phyloP scores from a whole-genome alignment of 177 flowering plant species.

The Telopea speciosissima region DNA sequence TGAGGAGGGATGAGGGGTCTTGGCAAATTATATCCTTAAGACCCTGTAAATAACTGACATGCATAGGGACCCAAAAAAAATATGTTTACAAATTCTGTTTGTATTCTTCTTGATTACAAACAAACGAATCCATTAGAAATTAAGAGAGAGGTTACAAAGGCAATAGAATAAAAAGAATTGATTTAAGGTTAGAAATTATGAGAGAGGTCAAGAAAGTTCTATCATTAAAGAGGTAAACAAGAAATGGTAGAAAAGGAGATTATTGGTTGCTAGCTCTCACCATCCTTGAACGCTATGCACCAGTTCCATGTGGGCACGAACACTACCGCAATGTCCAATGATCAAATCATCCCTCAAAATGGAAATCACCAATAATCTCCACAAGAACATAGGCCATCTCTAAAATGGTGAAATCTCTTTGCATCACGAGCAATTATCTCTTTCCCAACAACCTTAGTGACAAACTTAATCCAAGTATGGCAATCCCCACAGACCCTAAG shows the following conservation, averaged over 20 bases:
- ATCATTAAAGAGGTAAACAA: no score
- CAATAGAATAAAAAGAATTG: no score
- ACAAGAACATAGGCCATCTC: constrained; percentile 42
- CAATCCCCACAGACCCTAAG: constrained; percentile 53
- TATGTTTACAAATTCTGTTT: no score
- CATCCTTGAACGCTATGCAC: neutral
- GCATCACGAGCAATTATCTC: constrained; percentile 48
- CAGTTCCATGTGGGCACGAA: neutral
- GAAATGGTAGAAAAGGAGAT: neutral
- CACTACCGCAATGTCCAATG: neutral
- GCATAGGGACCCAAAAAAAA: no score
- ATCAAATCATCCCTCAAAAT: neutral
- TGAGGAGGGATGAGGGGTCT: no score
- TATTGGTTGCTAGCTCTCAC: neutral
- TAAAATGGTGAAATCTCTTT: constrained; percentile 50
- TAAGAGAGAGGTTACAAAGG: no score
- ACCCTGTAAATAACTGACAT: no score
- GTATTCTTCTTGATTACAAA: no score
- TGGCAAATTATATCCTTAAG: no score
- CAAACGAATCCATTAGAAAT: no score
- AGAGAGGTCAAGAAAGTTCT: no score
- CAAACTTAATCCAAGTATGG: constrained; percentile 41
- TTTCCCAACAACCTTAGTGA: constrained; percentile 28
- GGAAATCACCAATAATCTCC: constrained; percentile 43
- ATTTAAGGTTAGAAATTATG: neutral